These are phyloP conservation scores for Monilinia fructicola DNA, from an alignment of 2,329 filamentous ascomycete species.

Conservation along the genomic window DNA sequence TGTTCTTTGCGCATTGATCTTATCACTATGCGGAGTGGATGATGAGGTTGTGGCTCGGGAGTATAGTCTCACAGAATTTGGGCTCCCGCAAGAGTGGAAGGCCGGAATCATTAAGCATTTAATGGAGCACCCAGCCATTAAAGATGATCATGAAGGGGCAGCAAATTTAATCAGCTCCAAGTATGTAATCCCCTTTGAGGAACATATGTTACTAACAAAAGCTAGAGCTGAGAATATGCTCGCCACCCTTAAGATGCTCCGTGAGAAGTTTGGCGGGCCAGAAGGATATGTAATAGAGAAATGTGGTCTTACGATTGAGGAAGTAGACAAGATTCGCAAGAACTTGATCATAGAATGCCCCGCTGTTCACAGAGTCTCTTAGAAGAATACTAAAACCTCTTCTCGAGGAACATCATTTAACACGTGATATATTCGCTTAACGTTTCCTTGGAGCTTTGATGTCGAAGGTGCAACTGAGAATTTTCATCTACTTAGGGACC, in stretches of 20 bases:
- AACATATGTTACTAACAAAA: constrained; percentile 19
- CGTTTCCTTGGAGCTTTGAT: constrained; percentile 16
- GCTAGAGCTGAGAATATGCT: constrained; percentile 51
- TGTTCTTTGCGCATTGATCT: constrained; percentile 64
- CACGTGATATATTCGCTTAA: constrained; percentile 23
- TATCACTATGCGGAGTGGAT: constrained; percentile 61
- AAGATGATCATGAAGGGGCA: constrained; percentile 42
- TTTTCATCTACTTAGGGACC: constrained; percentile 21
- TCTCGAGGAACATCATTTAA: background rate
- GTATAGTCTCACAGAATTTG: constrained; percentile 65
- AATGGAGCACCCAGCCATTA: constrained; percentile 51
- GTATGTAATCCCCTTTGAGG: constrained; percentile 29
- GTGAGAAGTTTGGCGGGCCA: constrained; percentile 59
- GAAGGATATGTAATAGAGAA: constrained; percentile 61
- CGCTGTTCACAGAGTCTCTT: constrained; percentile 24
- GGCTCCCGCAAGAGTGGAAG: constrained; percentile 53
- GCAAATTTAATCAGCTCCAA: constrained; percentile 47
- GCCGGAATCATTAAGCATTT: constrained; percentile 52
- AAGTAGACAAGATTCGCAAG: constrained; percentile 53
- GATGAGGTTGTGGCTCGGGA: constrained; percentile 62
- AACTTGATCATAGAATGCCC: constrained; percentile 47
- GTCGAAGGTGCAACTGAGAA: constrained; percentile 9
- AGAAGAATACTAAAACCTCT: background rate
- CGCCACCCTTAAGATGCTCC: constrained; percentile 53
- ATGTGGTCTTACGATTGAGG: constrained; percentile 56